Percentiles rank a stretch among this genome's conserved stretches.
These are phyloP conservation scores for Phoma herbarum DNA, from an alignment of 2,329 filamentous ascomycete species.

Conservation along the genomic window DNA sequence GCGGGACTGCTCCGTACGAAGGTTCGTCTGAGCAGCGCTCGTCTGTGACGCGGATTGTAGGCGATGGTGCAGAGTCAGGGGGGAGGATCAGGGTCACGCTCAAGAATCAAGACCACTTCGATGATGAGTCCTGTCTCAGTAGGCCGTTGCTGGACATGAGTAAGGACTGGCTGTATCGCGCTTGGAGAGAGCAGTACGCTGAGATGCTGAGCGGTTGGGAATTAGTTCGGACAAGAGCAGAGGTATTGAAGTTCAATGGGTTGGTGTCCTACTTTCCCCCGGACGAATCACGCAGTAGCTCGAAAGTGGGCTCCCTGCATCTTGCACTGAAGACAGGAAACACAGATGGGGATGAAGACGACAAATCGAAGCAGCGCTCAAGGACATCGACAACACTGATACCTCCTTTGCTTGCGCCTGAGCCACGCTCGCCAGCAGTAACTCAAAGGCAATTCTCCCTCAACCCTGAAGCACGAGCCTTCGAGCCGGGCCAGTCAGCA, in stretches of 20 bases:
- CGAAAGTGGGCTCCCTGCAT: conserved; percentile 40
- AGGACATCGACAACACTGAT: conserved; percentile 36
- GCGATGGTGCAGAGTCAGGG: conserved; percentile 20
- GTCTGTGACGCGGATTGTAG: conserved; percentile 26
- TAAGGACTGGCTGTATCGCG: conserved; percentile 58
- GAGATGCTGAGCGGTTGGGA: conserved; percentile 68
- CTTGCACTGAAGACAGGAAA: conserved; percentile 34
- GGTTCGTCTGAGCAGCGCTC: conserved; percentile 36
- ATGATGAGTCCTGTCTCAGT: conserved; percentile 59
- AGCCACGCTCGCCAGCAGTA: conserved; percentile 35
- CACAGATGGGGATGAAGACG: conserved; percentile 21
- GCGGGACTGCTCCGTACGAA: conserved; percentile 23
- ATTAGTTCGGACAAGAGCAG: conserved; percentile 62
- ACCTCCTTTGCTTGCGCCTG: conserved; percentile 31
- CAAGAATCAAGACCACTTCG: conserved; percentile 66
- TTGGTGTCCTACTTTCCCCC: conserved; percentile 49
- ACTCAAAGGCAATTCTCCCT: conserved; percentile 46
- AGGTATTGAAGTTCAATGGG: conserved; percentile 66
- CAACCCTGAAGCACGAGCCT: conserved; percentile 50
- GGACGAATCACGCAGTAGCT: conserved; percentile 31
- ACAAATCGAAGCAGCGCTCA: conserved; percentile 29
- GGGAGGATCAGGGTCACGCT: conserved; percentile 58
- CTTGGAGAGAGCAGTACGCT: conserved; percentile 67
- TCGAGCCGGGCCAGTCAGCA: conserved; percentile 37
- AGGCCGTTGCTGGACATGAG: conserved; percentile 60